Evolutionary conservation across 352 stramenopile genomes (phyloP).

Genomic region (Phytophthora meadii): DNA sequence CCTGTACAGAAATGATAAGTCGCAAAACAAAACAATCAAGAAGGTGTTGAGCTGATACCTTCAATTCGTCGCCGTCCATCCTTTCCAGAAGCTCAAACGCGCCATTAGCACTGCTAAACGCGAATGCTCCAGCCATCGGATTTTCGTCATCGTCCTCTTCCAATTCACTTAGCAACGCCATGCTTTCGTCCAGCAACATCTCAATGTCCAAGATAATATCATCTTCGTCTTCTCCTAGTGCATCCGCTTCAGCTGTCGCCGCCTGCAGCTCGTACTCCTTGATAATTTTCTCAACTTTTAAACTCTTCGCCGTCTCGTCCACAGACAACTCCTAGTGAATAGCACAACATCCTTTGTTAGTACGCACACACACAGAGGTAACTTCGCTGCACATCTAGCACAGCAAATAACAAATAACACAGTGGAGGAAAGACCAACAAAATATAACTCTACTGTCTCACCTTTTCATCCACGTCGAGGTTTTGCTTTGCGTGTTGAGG

Average conservation of each 20-base stretch:
- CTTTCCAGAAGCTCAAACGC: conserved; percentile 70
- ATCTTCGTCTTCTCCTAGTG: conserved; percentile 29
- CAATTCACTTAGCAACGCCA: conserved; percentile 41
- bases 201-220: conserved; percentile 53
- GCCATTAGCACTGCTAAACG: conserved; percentile 62
- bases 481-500: conserved; percentile 49
- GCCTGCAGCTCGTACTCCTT: conserved; percentile 73
- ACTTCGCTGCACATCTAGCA: neutral
- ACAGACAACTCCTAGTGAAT: conserved; percentile 34
- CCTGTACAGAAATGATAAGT: conserved; percentile 32
- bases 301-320: conserved; percentile 43
- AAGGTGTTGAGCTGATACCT: conserved; percentile 37
- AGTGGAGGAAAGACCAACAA: neutral
- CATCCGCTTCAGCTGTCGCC: conserved; percentile 16
- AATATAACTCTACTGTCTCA: conserved; percentile 20
- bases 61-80: conserved; percentile 77
- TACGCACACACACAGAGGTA: neutral
- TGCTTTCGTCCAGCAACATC: conserved; percentile 61
- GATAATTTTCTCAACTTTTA: conserved; percentile 67
- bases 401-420: neutral
- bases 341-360: neutral
- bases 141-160: conserved; percentile 45
- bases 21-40: neutral
- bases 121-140: conserved; percentile 58
- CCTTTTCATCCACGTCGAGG: conserved; percentile 54